Conservation (phyloP, 106 monocot species). For the Acorus calamus region DNA sequence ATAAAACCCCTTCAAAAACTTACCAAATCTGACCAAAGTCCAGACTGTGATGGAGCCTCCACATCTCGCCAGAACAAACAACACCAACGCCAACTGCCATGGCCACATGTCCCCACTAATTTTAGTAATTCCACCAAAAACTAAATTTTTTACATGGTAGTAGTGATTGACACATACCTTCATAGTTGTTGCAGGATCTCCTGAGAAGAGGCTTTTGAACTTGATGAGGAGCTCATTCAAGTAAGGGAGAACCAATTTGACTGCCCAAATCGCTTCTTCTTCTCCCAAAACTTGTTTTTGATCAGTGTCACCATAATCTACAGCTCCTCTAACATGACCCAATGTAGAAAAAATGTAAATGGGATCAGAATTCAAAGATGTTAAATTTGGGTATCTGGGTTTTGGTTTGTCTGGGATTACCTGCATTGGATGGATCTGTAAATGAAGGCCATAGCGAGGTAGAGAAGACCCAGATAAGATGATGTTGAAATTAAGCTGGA, state of each 20-base stretch:
- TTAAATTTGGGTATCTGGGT: background rate
- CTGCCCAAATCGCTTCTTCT: conserved; percentile 65
- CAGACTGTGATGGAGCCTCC: conserved; percentile 66
- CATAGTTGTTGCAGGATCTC: conserved; percentile 83
- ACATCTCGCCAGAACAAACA: conserved; percentile 83
- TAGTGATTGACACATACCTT: conserved; percentile 38
- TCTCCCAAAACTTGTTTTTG: conserved; percentile 56
- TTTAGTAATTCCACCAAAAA: background rate
- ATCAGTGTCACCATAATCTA: conserved; percentile 19
- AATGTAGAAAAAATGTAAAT: no score
- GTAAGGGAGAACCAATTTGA: conserved; percentile 63
- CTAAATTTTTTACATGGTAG: background rate
- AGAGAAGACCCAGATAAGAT: conserved; percentile 72
- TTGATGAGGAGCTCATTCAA: conserved; percentile 68
- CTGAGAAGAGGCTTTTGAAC: conserved; percentile 71
- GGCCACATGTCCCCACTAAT: background rate
- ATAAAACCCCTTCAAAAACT: background rate
- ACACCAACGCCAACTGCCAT: conserved; percentile 61
- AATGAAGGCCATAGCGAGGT: conserved; percentile 64
- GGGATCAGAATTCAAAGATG: no score
- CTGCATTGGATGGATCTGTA: conserved; percentile 69
- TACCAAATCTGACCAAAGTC: conserved; percentile 73
- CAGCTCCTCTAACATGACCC: conserved; percentile 21
- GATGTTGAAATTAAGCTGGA: conserved; percentile 60
- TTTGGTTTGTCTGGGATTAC: conserved; percentile 12